phyloP scores from a whole-genome alignment of 805 yeast genomes.

The Candida tammaniensis region DNA sequence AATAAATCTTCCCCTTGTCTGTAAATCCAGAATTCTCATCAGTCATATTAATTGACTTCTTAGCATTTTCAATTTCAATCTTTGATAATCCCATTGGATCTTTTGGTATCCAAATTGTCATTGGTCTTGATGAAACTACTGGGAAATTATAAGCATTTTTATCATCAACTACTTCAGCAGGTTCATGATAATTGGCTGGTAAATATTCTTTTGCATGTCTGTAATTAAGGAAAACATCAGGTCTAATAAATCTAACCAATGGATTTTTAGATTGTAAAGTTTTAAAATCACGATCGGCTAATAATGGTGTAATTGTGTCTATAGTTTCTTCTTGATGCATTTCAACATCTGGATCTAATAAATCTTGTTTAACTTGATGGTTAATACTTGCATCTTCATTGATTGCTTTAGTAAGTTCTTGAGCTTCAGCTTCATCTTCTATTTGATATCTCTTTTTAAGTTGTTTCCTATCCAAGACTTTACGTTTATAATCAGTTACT shows the following conservation, averaged over 20 bases:
- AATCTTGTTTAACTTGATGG: constrained; percentile 20
- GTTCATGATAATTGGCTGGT: constrained; percentile 33
- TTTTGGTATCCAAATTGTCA: constrained; percentile 87
- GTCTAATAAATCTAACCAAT: constrained; percentile 52
- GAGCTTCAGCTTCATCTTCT: constrained; percentile 10
- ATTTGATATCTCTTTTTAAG: constrained; percentile 1
- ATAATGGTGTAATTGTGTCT: constrained; percentile 44
- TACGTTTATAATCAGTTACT: constrained; percentile 29
- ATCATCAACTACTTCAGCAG: constrained; percentile 42
- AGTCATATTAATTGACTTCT: constrained; percentile 54
- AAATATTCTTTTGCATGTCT: constrained; percentile 31
- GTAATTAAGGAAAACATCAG: constrained; percentile 55
- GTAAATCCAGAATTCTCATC: constrained; percentile 65
- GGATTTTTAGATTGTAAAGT: constrained; percentile 33
- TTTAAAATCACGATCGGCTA: constrained; percentile 65
- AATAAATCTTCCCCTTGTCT: constrained; percentile 30
- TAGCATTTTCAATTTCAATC: constrained; percentile 53
- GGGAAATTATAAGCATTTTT: constrained; percentile 75
- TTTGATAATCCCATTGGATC: constrained; percentile 84
- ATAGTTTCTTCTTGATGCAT: constrained; percentile 11
- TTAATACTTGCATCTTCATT: constrained; percentile 19
- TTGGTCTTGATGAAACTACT: constrained; percentile 63
- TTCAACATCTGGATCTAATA: constrained; percentile 13
- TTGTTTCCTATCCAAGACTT: constrained; percentile 23
- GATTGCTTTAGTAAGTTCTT: constrained; percentile 6